Evolutionary conservation across 495 filamentous ascomycete species (phyloP).

Genomic region (Amphirosellinia nigrospora): DNA sequence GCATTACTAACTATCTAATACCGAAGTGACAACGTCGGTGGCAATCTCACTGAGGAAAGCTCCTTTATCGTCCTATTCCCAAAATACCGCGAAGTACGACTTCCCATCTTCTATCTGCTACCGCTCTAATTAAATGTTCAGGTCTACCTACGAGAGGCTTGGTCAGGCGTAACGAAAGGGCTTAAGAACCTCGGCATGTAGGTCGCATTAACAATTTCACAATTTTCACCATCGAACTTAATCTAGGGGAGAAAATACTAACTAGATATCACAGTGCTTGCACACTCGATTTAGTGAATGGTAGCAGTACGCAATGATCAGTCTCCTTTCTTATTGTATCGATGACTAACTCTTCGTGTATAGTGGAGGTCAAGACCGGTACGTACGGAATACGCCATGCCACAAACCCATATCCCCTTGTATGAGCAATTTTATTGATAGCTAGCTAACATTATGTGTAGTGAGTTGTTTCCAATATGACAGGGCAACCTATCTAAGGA

Average conservation of each 20-base stretch:
- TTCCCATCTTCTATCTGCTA: background rate
- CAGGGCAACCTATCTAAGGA: background rate
- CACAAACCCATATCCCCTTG: background rate
- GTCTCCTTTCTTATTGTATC: background rate
- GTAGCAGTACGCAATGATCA: conserved; percentile 41
- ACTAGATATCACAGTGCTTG: conserved; percentile 75
- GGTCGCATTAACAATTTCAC: background rate
- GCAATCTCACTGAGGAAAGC: conserved; percentile 90
- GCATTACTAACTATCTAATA: background rate
- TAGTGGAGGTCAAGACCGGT: conserved; percentile 29
- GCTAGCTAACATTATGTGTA: conserved; percentile 14
- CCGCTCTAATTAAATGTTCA: background rate
- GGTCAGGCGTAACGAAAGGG: conserved; percentile 79
- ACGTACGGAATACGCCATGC: background rate
- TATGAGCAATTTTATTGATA: background rate
- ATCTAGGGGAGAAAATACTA: background rate
- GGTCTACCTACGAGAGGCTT: conserved; percentile 76
- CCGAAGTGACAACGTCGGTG: conserved; percentile 75
- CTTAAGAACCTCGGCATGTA: conserved; percentile 58
- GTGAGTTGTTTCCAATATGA: conserved; percentile 9
- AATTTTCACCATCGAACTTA: background rate
- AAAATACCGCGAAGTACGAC: conserved; percentile 93
- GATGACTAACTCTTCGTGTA: conserved; percentile 9
- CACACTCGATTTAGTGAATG: conserved; percentile 91
- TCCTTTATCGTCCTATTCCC: conserved; percentile 72